These are phyloP conservation scores for Epithemia pelagica DNA, from an alignment of 108 stramenopile genomes.

Conservation along the genomic window DNA sequence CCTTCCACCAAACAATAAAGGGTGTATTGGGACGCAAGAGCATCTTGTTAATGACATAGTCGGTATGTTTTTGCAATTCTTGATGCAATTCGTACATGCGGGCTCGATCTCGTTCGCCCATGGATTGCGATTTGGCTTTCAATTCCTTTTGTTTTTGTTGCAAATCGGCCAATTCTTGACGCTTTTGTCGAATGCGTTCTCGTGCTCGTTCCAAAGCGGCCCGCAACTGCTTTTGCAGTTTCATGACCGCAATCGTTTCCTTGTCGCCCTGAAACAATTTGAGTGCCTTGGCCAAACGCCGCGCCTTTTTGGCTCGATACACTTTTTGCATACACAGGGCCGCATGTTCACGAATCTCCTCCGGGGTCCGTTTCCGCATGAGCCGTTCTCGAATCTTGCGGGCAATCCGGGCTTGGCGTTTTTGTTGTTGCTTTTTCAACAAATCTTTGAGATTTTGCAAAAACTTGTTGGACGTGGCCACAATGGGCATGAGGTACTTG, in stretches of 20 bases:
- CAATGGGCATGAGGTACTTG: constrained; percentile 58
- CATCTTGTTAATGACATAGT: constrained; percentile 28
- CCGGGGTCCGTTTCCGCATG: constrained; percentile 16
- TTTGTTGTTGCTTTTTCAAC: constrained; percentile 36
- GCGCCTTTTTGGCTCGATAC: constrained; percentile 32
- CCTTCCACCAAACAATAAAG: constrained; percentile 70
- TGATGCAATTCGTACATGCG: constrained; percentile 44
- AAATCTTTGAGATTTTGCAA: constrained; percentile 42
- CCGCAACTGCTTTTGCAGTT: constrained; percentile 25
- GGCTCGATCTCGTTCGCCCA: constrained; percentile 22
- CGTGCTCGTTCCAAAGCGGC: constrained; percentile 6
- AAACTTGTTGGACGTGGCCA: constrained; percentile 60
- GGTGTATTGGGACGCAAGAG: constrained; percentile 58
- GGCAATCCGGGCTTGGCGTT: constrained; percentile 27
- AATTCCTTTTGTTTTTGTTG: constrained; percentile 3
- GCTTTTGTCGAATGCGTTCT: constrained; percentile 9
- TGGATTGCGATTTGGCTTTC: constrained; percentile 10
- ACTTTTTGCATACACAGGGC: constrained; percentile 45
- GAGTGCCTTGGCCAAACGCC: constrained; percentile 24
- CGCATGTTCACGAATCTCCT: constrained; percentile 30
- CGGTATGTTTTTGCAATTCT: constrained; percentile 31
- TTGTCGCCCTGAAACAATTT: constrained; percentile 17
- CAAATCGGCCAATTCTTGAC: constrained; percentile 16
- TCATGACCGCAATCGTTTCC: constrained; percentile 19
- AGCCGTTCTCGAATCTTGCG: constrained; percentile 20